Conservation (phyloP, 345 rosid species). For the Salix koriyanagi region DNA sequence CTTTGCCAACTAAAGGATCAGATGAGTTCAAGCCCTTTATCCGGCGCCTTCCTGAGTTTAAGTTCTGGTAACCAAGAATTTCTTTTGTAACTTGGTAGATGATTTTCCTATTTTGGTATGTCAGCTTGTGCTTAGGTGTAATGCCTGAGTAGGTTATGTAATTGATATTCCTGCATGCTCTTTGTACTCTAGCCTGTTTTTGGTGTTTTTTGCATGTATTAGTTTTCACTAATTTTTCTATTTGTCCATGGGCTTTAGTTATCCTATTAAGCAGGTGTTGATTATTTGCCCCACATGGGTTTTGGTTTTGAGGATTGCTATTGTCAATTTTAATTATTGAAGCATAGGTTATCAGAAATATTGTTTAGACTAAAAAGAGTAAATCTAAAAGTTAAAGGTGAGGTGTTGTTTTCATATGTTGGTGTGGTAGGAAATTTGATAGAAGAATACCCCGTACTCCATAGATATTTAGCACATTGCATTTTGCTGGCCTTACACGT, state of each 20-base stretch:
- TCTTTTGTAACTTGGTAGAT: neutral
- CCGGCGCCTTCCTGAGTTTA: slow-evolving; percentile 84
- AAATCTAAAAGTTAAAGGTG: neutral
- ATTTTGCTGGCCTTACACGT: neutral
- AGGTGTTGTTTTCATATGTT: neutral
- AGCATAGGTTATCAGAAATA: neutral
- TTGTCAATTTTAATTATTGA: neutral
- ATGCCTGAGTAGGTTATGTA: neutral
- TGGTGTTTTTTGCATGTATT: neutral
- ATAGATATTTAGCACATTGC: neutral
- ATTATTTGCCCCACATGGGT: neutral
- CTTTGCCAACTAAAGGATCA: slow-evolving; percentile 43
- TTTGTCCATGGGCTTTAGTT: neutral
- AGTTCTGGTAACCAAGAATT: slow-evolving; percentile 52
- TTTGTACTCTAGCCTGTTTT: neutral
- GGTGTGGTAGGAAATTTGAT: neutral
- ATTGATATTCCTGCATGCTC: neutral
- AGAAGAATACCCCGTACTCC: neutral
- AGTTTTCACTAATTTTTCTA: neutral
- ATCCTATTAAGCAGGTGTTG: neutral
- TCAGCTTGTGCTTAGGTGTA: neutral
- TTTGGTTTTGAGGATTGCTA: neutral
- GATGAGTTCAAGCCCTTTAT: slow-evolving; percentile 72
- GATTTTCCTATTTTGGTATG: neutral
- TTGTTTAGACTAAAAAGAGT: neutral